Evolutionary conservation across 2,329 filamentous ascomycete genomes (phyloP).

Genomic region (Pseudogymnoascus sp.): DNA sequence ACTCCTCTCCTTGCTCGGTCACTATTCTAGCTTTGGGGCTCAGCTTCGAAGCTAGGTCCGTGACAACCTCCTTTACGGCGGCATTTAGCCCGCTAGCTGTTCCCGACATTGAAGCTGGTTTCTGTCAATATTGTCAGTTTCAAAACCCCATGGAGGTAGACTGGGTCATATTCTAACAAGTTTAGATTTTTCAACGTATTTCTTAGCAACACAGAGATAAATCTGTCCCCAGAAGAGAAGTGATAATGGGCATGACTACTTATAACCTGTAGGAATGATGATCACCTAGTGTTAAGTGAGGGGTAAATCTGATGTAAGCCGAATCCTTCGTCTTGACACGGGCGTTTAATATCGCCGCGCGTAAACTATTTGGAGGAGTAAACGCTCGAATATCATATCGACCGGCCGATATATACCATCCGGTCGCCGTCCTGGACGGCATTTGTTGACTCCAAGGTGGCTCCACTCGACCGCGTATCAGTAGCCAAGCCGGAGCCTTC

Average conservation of each 20-base stretch:
- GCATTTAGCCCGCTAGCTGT: neutral
- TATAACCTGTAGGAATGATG: neutral
- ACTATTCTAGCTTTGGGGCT: neutral
- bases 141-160: neutral
- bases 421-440: neutral
- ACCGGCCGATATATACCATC: neutral
- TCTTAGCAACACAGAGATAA: neutral
- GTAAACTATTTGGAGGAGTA: neutral
- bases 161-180: neutral
- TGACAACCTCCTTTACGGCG: neutral
- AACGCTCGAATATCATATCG: neutral
- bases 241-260: neutral
- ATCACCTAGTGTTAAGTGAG: neutral
- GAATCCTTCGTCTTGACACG: neutral
- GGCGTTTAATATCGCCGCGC: neutral
- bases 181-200: neutral
- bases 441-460: neutral
- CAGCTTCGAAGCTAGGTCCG: neutral
- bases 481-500: neutral
- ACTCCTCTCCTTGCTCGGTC: neutral
- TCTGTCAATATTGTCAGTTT: neutral
- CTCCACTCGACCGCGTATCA: neutral
- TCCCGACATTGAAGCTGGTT: neutral
- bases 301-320: neutral
- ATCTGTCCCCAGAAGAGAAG: neutral